These are phyloP conservation scores for Colletotrichum sp. DNA, from an alignment of 2,329 filamentous ascomycete species.

Conservation along the genomic window DNA sequence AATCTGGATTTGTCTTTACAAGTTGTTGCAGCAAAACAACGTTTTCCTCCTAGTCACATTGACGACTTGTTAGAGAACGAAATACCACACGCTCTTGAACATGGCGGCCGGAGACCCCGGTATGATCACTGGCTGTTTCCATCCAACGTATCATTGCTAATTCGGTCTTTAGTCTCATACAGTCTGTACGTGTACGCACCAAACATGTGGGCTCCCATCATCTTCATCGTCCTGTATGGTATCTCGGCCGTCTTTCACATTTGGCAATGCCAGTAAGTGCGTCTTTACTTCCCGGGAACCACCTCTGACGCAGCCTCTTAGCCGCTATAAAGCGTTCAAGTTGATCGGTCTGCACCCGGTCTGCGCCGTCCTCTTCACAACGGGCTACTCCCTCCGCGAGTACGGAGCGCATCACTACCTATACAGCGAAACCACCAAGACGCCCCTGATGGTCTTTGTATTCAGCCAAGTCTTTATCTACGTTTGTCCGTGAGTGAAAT, in stretches of 20 bases:
- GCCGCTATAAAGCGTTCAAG: constrained; percentile 56
- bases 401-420: constrained; percentile 54
- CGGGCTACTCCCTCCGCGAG: constrained; percentile 58
- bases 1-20: background rate
- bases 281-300: background rate
- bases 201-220: constrained; percentile 56
- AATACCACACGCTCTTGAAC: background rate
- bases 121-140: background rate
- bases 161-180: background rate
- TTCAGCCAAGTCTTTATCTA: constrained; percentile 42
- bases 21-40: background rate
- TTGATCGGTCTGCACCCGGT: constrained; percentile 54
- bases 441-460: constrained; percentile 45
- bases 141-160: background rate
- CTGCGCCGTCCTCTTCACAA: constrained; percentile 53
- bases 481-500: constrained; percentile 38
- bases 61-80: background rate
- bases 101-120: background rate
- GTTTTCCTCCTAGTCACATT: background rate
- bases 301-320: constrained; percentile 23
- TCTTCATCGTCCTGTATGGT: constrained; percentile 54
- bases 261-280: constrained; percentile 53
- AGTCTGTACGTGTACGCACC: constrained; percentile 49
- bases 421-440: constrained; percentile 26
- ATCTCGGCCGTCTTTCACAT: constrained; percentile 50